Evolutionary conservation across 768 basidiomycete genomes (phyloP).

Genomic region (Pulveroboletus frians): DNA sequence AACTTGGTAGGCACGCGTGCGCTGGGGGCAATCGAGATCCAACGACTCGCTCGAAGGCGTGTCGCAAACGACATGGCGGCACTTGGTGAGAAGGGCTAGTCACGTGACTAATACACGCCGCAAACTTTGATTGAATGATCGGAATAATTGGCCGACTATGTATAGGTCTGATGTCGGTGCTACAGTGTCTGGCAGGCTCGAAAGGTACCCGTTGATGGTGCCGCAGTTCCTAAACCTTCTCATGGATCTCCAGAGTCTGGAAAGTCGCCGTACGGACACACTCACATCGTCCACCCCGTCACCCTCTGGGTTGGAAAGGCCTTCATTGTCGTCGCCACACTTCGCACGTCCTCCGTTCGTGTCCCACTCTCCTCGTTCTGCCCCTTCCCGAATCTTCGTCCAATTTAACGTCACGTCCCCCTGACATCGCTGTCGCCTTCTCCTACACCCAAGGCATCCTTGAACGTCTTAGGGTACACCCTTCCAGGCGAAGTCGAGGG

Average conservation of each 20-base stretch:
- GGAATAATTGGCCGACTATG: no score
- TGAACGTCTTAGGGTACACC: constrained; percentile 31
- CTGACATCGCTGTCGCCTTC: no score
- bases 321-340: constrained; percentile 37
- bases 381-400: constrained; percentile 30
- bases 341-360: constrained; percentile 34
- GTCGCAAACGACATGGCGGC: constrained; percentile 1
- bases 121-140: no score
- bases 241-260: constrained; percentile 7
- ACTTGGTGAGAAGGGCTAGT: not conserved
- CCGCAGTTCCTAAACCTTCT: not conserved
- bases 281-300: constrained; percentile 2
- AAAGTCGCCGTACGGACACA: not conserved
- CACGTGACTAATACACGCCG: no score
- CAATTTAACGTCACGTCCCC: constrained; percentile 37
- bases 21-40: not conserved
- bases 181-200: no score
- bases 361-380: constrained; percentile 22
- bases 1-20: not conserved
- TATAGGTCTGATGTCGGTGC: no score
- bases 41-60: not conserved
- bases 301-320: constrained; percentile 35
- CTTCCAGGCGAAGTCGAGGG: constrained; percentile 33
- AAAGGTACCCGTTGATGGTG: no score
- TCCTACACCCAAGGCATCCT: constrained; percentile 27